Conservation (phyloP, 495 filamentous ascomycete species). For the Aeminium ludgeri region DNA sequence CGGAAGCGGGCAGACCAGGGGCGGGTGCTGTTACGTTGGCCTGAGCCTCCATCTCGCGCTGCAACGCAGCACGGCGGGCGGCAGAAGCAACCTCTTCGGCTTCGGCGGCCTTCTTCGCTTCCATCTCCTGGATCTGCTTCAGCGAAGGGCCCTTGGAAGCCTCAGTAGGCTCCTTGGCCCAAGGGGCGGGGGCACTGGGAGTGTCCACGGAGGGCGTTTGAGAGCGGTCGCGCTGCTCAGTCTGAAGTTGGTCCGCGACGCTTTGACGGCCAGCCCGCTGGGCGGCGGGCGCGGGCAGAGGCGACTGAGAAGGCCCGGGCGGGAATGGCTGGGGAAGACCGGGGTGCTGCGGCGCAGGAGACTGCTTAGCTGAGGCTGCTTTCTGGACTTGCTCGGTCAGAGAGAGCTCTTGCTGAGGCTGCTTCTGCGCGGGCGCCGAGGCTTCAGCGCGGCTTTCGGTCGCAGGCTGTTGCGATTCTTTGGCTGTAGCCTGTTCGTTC, state of each 20-base stretch:
- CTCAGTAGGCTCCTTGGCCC: slow-evolving; percentile 74
- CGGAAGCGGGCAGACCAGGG: slow-evolving; percentile 68
- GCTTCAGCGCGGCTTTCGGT: neutral
- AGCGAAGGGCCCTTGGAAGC: slow-evolving; percentile 75
- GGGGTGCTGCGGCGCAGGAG: slow-evolving; percentile 34
- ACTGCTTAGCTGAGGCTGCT: slow-evolving; percentile 50
- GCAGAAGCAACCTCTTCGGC: slow-evolving; percentile 70
- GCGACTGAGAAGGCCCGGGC: slow-evolving; percentile 55
- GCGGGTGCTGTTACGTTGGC: slow-evolving; percentile 34
- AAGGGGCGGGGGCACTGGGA: slow-evolving; percentile 49
- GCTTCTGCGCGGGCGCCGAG: too few species aligned
- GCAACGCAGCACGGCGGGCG: slow-evolving; percentile 55
- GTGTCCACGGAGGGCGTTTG: slow-evolving; percentile 43
- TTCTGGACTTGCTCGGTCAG: slow-evolving; percentile 81
- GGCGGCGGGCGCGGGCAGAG: slow-evolving; percentile 70
- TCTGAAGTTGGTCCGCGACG: slow-evolving; percentile 62
- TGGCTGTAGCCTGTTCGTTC: slow-evolving; percentile 5
- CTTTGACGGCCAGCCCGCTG: slow-evolving; percentile 61
- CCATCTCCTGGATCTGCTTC: slow-evolving; percentile 91
- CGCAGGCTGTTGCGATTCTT: slow-evolving; percentile 14
- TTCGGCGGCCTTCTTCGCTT: slow-evolving; percentile 85
- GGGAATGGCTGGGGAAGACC: slow-evolving; percentile 66
- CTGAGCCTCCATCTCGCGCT: slow-evolving; percentile 68
- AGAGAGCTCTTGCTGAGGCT: slow-evolving; percentile 32
- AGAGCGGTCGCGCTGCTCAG: slow-evolving; percentile 53